Conservation (phyloP, 169 alveolate genomes). For the Neospora caninum region DNA sequence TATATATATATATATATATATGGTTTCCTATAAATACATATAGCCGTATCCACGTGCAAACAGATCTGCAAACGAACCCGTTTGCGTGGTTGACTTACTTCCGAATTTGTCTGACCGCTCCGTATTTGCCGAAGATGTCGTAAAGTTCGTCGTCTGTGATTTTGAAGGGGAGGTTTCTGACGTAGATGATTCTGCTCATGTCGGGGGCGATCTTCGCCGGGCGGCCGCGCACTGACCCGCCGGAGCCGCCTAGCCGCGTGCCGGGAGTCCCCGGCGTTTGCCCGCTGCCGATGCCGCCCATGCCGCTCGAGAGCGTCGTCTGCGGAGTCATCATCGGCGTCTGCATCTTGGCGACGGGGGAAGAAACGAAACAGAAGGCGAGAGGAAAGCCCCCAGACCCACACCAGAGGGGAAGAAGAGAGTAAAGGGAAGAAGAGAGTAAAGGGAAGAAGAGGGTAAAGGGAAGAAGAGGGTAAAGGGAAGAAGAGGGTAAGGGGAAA, state of each 20-base stretch:
- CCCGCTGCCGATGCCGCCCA: constrained; percentile 49
- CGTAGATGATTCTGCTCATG: constrained; percentile 85
- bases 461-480: background rate
- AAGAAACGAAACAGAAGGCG: background rate
- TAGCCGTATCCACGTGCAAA: no score
- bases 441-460: background rate
- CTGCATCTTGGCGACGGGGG: constrained; percentile 25
- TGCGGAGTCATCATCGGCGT: constrained; percentile 36
- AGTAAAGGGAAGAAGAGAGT: background rate
- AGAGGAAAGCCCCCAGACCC: background rate
- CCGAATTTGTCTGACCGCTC: constrained; percentile 97
- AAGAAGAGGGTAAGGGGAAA: background rate
- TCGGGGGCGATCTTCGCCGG: constrained; percentile 83
- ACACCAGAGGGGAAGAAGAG: background rate
- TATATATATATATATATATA: no score
- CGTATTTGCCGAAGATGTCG: constrained; percentile 98
- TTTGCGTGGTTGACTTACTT: constrained; percentile 76
- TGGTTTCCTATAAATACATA: no score
- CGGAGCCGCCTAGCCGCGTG: background rate
- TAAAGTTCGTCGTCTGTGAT: constrained; percentile 93
- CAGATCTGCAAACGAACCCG: no score
- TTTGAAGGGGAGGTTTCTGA: constrained; percentile 87
- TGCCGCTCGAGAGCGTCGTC: constrained; percentile 37
- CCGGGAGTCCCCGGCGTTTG: background rate
- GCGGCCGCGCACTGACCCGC: background rate